Evolutionary conservation across 139 green algal genomes (phyloP), one percentile per base, ranked within the genome.

Genomic region (Nannochloris sp.): DNA sequence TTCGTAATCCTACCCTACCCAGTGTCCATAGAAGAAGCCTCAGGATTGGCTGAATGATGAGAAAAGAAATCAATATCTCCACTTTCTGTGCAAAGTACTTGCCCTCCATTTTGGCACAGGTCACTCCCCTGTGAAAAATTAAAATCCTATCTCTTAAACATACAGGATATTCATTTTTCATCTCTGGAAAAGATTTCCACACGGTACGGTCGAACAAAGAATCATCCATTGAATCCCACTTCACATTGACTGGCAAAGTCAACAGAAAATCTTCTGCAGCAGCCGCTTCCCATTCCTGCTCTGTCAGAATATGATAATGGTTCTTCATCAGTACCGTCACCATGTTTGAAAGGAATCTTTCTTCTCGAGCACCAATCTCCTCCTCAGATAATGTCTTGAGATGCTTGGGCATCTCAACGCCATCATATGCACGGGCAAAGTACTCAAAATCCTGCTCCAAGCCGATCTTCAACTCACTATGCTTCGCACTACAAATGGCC

Each of bases 41-140:
- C n/a, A 58, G 53, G 16, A 83, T 58, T 5, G 77, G 77, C 59
- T 76, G 46, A 16, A 72, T 48, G 10, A 80, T 51, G n/a, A 78
- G 57, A 62, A 84, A 84, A 17, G 30, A 43, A 6, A 86, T 65
- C 37, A 93, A 66, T 55, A 91, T 73, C 63, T 93, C 84, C n/a
- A 91, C 69, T 68, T 93, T 93, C 50, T 88, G 71, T 9, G 65
- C 59, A 56, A 91, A 81, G 48, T 87, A 87, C 36, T 75, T 50
- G 6, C 82, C 86, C 30, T 67, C 62, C 33, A 66, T 59, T 43
- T 66, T 72, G 10, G 72, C 67, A 20, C 72, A 62, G 5, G 67
- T 59, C 4, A 85, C 57, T 33, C 82, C 78, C 8, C 83, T 69
- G 66, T 89, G 79, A 74, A 88, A 87, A 31, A 91, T 66, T 43